A percentile compares a stretch with the other conserved stretches of the same genome.
Conservation (phyloP, 257 asterid species). For the Osmanthus fragrans region DNA sequence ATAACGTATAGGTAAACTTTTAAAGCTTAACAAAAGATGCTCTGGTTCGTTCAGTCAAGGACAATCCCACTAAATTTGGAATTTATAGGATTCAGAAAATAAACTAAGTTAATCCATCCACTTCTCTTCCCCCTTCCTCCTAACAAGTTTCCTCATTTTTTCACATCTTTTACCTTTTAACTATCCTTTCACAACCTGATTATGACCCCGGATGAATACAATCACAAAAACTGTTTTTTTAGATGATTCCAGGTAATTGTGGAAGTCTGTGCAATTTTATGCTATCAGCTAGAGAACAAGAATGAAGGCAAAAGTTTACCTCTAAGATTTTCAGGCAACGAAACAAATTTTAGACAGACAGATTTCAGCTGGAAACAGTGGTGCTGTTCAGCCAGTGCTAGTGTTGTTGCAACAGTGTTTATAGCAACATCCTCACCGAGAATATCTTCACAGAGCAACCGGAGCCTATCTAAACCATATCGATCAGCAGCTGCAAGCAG, state of each 20-base stretch:
- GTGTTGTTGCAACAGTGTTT: slow-evolving; percentile 93
- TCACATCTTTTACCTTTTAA: no score
- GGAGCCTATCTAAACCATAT: slow-evolving; percentile 85
- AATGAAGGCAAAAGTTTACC: slow-evolving; percentile 36
- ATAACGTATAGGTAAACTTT: background rate
- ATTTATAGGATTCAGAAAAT: no score
- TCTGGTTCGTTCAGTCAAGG: no score
- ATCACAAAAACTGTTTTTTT: background rate
- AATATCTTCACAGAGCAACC: slow-evolving; percentile 83
- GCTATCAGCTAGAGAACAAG: background rate
- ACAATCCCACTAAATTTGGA: no score
- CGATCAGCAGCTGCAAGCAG: slow-evolving; percentile 95
- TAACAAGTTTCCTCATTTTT: no score
- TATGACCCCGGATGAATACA: no score
- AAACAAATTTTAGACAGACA: slow-evolving; percentile 81
- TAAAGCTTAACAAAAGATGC: background rate
- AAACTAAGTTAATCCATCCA: no score
- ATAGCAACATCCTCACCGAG: slow-evolving; percentile 84
- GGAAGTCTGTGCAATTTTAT: background rate
- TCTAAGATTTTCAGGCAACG: slow-evolving; percentile 86
- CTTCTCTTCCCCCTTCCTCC: no score
- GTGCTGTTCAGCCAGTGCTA: slow-evolving; percentile 97
- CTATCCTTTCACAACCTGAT: no score
- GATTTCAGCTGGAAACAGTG: slow-evolving; percentile 90
- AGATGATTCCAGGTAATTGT: background rate